These are phyloP conservation scores for Erodium texanum DNA, from an alignment of 441 rosid genomes.

Conservation along the genomic window DNA sequence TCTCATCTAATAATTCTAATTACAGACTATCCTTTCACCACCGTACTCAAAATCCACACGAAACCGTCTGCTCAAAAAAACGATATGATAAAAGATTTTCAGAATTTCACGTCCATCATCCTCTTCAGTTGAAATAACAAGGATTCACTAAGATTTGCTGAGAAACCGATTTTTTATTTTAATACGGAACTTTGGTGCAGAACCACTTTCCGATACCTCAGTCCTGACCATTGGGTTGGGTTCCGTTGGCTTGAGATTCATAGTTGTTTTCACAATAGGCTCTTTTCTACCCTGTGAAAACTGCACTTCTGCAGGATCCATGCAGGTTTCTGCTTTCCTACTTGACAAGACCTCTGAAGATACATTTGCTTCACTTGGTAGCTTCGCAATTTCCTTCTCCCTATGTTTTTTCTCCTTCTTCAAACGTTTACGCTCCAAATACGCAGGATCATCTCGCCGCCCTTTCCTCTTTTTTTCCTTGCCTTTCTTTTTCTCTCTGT, in stretches of 20 bases:
- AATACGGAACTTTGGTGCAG: constrained; percentile 55
- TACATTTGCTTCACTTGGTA: constrained; percentile 29
- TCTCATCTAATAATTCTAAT: too few relatives aligned
- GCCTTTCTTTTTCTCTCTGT: constrained; percentile 47
- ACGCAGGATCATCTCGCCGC: constrained; percentile 45
- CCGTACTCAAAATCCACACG: too few relatives aligned
- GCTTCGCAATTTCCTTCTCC: constrained; percentile 71
- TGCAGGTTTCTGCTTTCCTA: constrained; percentile 8
- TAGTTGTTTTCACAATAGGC: constrained; percentile 14
- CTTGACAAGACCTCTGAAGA: constrained; percentile 18
- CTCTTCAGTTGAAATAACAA: too few relatives aligned
- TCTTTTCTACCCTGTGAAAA: constrained; percentile 17
- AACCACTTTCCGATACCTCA: constrained; percentile 39
- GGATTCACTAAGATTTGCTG: constrained; percentile 20
- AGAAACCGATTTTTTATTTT: constrained; percentile 61
- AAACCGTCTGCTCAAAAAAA: too few relatives aligned
- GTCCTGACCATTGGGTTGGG: constrained; percentile 26
- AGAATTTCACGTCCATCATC: too few relatives aligned
- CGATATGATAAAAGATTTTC: too few relatives aligned
- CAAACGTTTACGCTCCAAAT: constrained; percentile 61
- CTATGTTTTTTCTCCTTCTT: constrained; percentile 68
- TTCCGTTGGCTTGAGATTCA: constrained; percentile 34
- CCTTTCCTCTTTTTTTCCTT: constrained; percentile 55
- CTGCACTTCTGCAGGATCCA: background rate
- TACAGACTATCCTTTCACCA: too few relatives aligned